These are phyloP conservation scores for Backusella tarrabulga DNA, from an alignment of 192 early-diverging fungal species.

Conservation along the genomic window DNA sequence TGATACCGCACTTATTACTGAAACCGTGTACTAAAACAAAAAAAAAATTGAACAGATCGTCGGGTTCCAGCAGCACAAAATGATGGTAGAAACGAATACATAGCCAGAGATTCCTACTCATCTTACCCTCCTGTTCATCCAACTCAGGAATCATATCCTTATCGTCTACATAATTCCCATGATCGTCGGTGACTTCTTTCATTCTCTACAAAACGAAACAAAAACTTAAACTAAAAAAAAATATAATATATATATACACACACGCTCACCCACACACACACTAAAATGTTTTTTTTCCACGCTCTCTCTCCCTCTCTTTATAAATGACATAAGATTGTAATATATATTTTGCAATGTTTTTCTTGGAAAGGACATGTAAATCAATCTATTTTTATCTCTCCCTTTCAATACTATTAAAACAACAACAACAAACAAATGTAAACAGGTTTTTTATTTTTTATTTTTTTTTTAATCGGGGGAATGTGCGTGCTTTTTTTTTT, in stretches of 20 bases:
- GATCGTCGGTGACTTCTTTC: neutral
- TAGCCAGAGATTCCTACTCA: neutral
- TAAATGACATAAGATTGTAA: too few species aligned
- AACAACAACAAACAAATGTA: too few species aligned
- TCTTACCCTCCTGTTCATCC: neutral
- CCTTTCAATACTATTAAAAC: too few species aligned
- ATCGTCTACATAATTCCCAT: neutral
- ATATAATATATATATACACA: neutral
- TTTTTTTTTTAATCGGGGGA: too few species aligned
- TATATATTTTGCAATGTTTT: too few species aligned
- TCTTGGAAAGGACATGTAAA: too few species aligned
- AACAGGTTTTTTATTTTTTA: too few species aligned
- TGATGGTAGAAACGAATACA: constrained; percentile 2
- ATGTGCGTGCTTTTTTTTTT: too few species aligned
- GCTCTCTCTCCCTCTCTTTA: neutral
- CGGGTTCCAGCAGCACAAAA: neutral
- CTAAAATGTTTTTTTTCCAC: neutral
- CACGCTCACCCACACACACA: neutral
- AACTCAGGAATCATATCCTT: neutral
- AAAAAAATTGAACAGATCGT: neutral
- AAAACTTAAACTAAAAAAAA: neutral
- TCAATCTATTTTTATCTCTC: too few species aligned
- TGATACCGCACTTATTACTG: neutral
- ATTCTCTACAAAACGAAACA: neutral
- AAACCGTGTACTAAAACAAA: neutral